Base-by-base conservation (phyloP, 176 grass and related monocot species). In the Triticum turgidum region DNA sequence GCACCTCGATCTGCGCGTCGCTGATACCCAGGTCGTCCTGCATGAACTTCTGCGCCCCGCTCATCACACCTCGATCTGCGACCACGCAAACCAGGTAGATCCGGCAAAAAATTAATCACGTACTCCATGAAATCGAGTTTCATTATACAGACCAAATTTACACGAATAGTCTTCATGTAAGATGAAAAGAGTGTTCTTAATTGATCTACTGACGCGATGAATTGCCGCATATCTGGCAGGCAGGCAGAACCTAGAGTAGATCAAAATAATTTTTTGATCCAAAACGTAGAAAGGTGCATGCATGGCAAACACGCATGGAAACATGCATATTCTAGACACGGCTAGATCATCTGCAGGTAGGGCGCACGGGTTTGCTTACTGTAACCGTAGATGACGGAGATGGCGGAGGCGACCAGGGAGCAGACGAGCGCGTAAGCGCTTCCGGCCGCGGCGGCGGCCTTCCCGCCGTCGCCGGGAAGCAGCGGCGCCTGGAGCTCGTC, bases 51-150 rank as follows among this genome's bases (percentile, higher is more conserved):
- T 80, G 61, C 61, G 88, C 93, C 0, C 90, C 93, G 83, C 93
- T 95, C 93, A 95, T 92, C 77, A 95, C 93, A 1, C 86, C 88
- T 3, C 89, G 81, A 9, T 95, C 93, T 95, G 69, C 22, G 22
- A 2, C 18, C 2, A 59, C 54, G 54, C 44, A 25, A 75, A 29
- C 22, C 5, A 17, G 41, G 17, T 49, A 9, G 12, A 15, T 7
- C 54, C 54, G 18, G 54, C 6, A 54, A 42, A 42, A 71, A 24
- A 45, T 73, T 73, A 75, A 76, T 5, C 44, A 76, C 22, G 42
- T 42, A 76, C 42, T 13, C 8, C 73, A 51, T 30, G 42, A 17
- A 51, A 75, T 51, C 27, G 42, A 49, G 37, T 69, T 34, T 68
- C 33, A 12, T 25, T 37, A 69, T 4, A n/a, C 37, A 73, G 0